Evolutionary conservation across 345 rosid species (phyloP), one percentile per base, ranked within the genome.

Genomic region (Boechera retrofracta): DNA sequence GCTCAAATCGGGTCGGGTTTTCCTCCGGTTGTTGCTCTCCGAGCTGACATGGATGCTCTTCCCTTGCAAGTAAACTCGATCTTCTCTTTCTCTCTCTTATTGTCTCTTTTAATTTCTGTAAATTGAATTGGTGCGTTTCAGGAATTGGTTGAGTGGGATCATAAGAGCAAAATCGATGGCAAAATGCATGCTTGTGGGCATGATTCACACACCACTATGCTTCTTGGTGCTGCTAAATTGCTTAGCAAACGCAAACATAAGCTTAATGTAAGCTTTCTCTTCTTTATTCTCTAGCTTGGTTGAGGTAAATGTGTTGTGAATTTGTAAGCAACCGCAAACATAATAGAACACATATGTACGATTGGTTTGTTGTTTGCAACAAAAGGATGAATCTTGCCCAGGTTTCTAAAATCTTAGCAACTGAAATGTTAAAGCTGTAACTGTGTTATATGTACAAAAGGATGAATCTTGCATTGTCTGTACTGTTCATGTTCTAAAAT

Each of bases 151-250:
- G 89, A 88, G 45, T 94, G 98, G 97, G 90, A 90, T 79, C 87
- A 90, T 47, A 92, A 83, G 90, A 89, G 97, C 77, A 90, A 87
- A 77, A 77, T 84, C 38, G 87, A 89, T 56, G 92, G 97, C 2
- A 85, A 75, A 78, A 92, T 94, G 98, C 97, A 94, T 57, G 95
- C 85, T 5, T 92, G 97, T 39, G 98, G 97, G 0, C 97, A 92
- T 48, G 97, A 94, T 77, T 85, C 88, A 18, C 97, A 89, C 61
- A 86, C 95, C 5, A 83, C 98, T 1, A 94, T 89, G 94, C 91
- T 90, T 24, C 95, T 94, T 42, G 98, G 98, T 32, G 95, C 97
- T 58, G 97, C 97, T 21, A 92, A 90, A 81, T 81, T 92, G 81
- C 97, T 94, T 71, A 82, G 77, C 77, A 86, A 86, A 73, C 92